Evolutionary conservation across 2,329 filamentous ascomycete genomes (phyloP), one percentile per base, ranked within the genome.

Genomic region (Paraphoma sp.): DNA sequence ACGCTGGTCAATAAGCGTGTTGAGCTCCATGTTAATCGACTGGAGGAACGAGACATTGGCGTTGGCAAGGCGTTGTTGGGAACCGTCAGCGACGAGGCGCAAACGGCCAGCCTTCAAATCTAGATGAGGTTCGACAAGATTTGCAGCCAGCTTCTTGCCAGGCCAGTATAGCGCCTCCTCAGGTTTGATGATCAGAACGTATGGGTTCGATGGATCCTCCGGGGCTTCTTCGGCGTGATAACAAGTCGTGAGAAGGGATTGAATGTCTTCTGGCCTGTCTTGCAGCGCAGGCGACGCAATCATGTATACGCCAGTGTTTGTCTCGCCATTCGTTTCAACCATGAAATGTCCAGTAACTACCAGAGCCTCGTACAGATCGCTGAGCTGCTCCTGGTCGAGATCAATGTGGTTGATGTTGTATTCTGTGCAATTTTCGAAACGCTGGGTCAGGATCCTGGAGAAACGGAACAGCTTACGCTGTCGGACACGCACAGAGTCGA

Each of bases 381-480:
- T 87, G 58, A 96, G 82, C 58, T 86, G 85, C 31, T 91, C 87
- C 8, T 85, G 83, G 4, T 85, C 81, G 52, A 93, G 84, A 2
- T 85, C 81, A 55, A 93, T 86, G 40, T 90, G 88, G 36, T 90
- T 88, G 70, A 98, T 90, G 75, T 91, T 97, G 77, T 95, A 97
- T 76, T 99, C 95, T 9, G 93, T 96, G 5, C 92, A 91, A 71
- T 99, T 98, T 76, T 99, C 95, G 70, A 99, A 99, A 56, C 94
- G 88, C 72, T 97, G 91, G 67, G 91, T 93, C 52, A 99, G 79
- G 73, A 96, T 92, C 63, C 93, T 87, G 16, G 92, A 95, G 78
- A 98, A 98, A 57, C 95, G 91, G 74, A 98, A 96, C 61, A 99
- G 83, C 86, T 98, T 98, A 76, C 95, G 87, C 78, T 99, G 95